Base-by-base conservation (phyloP, 2,329 filamentous ascomycete species). In the Exophiala aquamarina region DNA sequence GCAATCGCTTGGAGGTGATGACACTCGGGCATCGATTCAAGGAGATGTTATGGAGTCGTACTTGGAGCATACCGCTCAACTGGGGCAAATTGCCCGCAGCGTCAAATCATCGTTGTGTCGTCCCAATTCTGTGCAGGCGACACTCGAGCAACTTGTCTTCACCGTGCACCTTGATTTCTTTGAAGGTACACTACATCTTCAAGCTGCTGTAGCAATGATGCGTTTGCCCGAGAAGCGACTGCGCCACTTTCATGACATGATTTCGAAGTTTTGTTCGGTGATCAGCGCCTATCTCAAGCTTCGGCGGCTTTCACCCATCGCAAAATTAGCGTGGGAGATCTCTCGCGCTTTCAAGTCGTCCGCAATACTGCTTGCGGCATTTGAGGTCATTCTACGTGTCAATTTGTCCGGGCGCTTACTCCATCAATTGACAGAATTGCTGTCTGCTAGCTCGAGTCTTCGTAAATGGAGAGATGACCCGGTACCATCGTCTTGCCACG, bases 331-430 rank as follows among this genome's bases (percentile, higher is more conserved):
- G 15, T 37, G 35, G 35, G 35, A 37, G 35, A 18, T 37, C n/a
- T 19, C 18, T 37, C 35, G 35, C 35, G 35, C 35, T 20, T 37
- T 37, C 35, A 37, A 37, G 35, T 18, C 35, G 35, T 37, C 35
- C 19, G 14, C 35, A 37, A 37, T 37, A 37, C 35, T 37, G 15
- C 14, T 37, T 37, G 35, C 35, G 17, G 35, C 35, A 21, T 37
- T 37, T 37, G 35, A 37, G 17, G 35, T 37, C 35, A 37, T 37
- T 37, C 35, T 37, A 37, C 4, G 18, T 20, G 18, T 13, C 18
- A 37, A 7, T 20, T 37, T 37, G 17, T 37, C 35, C 9, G 35
- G 35, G 14, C 35, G 17, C 18, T 21, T 37, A 19, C 35, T 37
- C 35, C 35, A 21, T 19, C 17, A 18, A n/a, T 20, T 37, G 35